A percentile compares a stretch with the other conserved stretches of the same genome.
phyloP scores from a whole-genome alignment of 2,329 filamentous ascomycete species.

The Pseudomassariella vexata region DNA sequence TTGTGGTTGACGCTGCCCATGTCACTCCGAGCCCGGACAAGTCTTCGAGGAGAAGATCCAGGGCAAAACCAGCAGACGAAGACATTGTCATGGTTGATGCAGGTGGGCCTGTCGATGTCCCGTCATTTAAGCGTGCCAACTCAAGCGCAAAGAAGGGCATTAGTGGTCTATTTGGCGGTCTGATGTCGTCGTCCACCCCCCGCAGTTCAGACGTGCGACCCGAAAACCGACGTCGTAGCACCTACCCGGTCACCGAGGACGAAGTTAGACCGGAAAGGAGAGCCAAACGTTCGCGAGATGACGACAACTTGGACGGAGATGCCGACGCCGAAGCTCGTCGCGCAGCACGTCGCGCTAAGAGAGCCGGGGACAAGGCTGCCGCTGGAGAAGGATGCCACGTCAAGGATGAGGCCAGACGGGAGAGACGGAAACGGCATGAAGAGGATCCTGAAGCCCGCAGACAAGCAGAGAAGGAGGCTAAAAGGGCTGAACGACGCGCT shows the following conservation, averaged over 20 bases:
- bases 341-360: conserved; percentile 55
- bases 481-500: conserved; percentile 48
- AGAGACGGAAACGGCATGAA: conserved; percentile 49
- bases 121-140: conserved; percentile 53
- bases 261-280: conserved; percentile 35
- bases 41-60: conserved; percentile 35
- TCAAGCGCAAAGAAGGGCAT: conserved; percentile 58
- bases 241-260: conserved; percentile 44
- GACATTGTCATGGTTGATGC: conserved; percentile 54
- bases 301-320: conserved; percentile 45
- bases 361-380: conserved; percentile 45
- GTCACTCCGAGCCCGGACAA: conserved; percentile 38
- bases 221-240: conserved; percentile 41
- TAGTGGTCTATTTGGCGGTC: conserved; percentile 56
- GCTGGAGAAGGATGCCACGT: conserved; percentile 50
- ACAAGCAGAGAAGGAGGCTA: conserved; percentile 53
- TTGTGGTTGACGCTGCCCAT: conserved; percentile 36
- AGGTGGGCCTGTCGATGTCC: conserved; percentile 38
- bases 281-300: conserved; percentile 28
- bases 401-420: conserved; percentile 51
- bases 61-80: conserved; percentile 53
- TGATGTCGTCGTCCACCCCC: conserved; percentile 37
- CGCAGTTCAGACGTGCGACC: conserved; percentile 24
- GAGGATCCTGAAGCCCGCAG: conserved; percentile 49
- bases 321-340: conserved; percentile 56